Evolutionary conservation across 1,284 basidiomycete species (phyloP), one percentile per base, ranked within the genome.

Genomic region (Pseudozyma sp.): DNA sequence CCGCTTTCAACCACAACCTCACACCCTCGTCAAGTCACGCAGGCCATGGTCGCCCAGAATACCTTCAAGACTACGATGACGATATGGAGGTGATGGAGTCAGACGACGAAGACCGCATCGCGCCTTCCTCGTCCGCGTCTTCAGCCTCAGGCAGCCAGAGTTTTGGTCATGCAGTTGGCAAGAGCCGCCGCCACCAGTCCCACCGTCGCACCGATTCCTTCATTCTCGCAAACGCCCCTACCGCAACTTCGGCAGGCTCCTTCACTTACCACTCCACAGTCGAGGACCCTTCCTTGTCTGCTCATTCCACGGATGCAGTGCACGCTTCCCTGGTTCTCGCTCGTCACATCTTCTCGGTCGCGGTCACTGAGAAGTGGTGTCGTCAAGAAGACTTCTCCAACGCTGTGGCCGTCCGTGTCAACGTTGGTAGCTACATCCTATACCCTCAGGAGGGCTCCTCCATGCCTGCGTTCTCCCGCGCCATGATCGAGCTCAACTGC

Each of bases 401-500:
- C 42, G 70, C 62, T 14, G 67, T 75, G 4, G 76, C 77, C 18
- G 64, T 79, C 9, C 65, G 77, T n/a, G 42, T 79, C 34, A 56
- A 60, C 16, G 70, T 77, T 43, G 60, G 63, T 43, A 61, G 55
- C 52, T 79, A 79, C 54, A 68, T 70, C 50, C 45, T 65, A 10
- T 77, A 57, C 50, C 77, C 75, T 10, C 54, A 58, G 14, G 65
- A 60, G 12, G 61, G 57, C 38, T 63, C 67, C 1, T 56, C 59
- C 10, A 54, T 77, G 54, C 54, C 57, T 52, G 52, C 62, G 34
- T 77, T 69, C 31, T 68, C 58, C 31, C 52, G 58, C 91, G 92
- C 85, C 13, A 87, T 93, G n/a, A 87, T 89, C 10, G 85, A 86
- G 35, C 87, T 94, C 58, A 93, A 93, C 78, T 91, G 92, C 14